phyloP scores from a whole-genome alignment of 108 stramenopile genomes.

The Cyclostephanos invisitatus region DNA sequence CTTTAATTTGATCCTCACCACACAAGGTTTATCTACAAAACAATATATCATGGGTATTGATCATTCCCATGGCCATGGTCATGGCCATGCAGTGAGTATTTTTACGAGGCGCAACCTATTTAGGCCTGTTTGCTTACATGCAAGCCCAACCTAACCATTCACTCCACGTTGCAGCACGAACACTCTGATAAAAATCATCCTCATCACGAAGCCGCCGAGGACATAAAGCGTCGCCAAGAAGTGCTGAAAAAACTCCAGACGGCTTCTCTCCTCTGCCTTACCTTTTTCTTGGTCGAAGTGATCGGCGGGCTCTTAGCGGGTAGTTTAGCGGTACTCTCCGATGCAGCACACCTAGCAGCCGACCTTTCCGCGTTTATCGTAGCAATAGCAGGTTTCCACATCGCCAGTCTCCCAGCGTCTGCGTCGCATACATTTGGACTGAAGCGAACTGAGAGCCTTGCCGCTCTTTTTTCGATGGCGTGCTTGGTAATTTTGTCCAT shows the following conservation, averaged over 20 bases:
- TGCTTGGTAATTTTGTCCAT: conserved; percentile 77
- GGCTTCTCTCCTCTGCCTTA: conserved; percentile 62
- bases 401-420: conserved; percentile 81
- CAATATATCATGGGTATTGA: background rate
- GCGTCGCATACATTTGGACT: conserved; percentile 86
- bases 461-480: conserved; percentile 87
- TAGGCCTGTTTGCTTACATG: background rate
- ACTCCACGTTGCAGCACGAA: conserved; percentile 7
- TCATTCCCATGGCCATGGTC: conserved; percentile 10
- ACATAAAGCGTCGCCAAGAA: conserved; percentile 43
- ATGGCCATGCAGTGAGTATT: conserved; percentile 12
- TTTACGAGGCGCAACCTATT: background rate
- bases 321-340: conserved; percentile 80
- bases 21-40: no score
- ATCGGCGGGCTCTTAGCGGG: conserved; percentile 72
- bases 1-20: no score
- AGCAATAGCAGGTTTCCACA: conserved; percentile 79
- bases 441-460: conserved; percentile 90
- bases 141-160: background rate
- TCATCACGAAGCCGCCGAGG: conserved; percentile 11
- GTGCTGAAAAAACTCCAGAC: conserved; percentile 68
- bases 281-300: conserved; percentile 80
- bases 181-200: conserved; percentile 28
- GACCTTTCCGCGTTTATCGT: conserved; percentile 80
- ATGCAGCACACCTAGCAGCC: conserved; percentile 88